Evolutionary conservation across 306 rosid genomes (phyloP).

Genomic region (Oxytropis ochrocephala): DNA sequence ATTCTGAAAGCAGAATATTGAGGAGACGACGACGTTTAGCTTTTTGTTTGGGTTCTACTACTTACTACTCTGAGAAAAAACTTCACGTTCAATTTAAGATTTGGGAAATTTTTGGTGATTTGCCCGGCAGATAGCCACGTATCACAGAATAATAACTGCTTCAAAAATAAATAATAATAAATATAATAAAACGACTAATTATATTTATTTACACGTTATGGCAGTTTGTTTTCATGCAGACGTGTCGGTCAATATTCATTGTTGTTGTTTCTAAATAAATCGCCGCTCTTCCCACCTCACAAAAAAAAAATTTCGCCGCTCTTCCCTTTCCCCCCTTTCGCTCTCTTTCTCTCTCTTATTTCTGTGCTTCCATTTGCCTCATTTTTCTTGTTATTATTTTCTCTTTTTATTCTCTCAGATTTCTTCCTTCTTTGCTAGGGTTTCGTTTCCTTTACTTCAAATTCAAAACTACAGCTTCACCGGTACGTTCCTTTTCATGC

Average conservation of each 20-base stretch:
- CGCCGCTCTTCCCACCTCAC: slow-evolving; percentile 47
- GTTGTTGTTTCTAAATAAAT: slow-evolving; percentile 42
- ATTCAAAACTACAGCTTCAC: slow-evolving; percentile 31
- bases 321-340: slow-evolving; percentile 21
- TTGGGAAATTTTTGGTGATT: slow-evolving; percentile 24
- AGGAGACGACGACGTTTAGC: slow-evolving; percentile 33
- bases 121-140: slow-evolving; percentile 31
- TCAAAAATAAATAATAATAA: not conserved
- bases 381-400: slow-evolving; percentile 28
- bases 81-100: slow-evolving; percentile 42
- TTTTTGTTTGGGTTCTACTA: not conserved
- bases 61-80: not conserved
- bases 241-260: slow-evolving; percentile 41
- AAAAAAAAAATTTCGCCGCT: no score
- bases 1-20: not conserved
- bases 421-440: slow-evolving; percentile 42
- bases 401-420: slow-evolving; percentile 13
- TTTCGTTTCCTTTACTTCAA: slow-evolving; percentile 82
- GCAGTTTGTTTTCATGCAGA: slow-evolving; percentile 41
- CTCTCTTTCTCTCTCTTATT: slow-evolving; percentile 17
- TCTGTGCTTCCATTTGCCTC: slow-evolving; percentile 12
- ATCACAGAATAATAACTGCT: not conserved
- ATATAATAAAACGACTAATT: not conserved
- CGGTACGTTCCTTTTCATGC: slow-evolving; percentile 45
- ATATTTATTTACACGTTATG: slow-evolving; percentile 37